Base-by-base conservation (phyloP, 2,329 filamentous ascomycete genomes). In the Macrophomina tecta region DNA sequence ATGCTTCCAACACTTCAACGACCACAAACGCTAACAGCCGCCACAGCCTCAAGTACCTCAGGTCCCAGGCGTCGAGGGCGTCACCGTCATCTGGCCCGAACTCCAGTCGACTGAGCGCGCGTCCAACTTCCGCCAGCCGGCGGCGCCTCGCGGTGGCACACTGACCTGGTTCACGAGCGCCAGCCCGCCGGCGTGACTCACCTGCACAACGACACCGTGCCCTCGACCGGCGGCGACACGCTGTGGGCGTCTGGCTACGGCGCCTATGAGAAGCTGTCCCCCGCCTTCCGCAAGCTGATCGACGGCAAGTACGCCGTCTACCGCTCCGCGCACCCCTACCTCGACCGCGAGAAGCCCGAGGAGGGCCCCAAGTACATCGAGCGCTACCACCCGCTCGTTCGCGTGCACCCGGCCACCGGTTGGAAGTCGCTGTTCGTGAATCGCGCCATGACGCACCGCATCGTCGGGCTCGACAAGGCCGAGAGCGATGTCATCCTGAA, bases 361-460 rank as follows among this genome's bases (percentile, higher is more conserved):
- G 82, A 83, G 0, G 90, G 90, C 0, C 90, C 89, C 0, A 86
- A 89, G 76, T 83, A 83, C 71, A 79, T 92, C n/a, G 89, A 91
- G 76, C 84, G 90, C 6, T 80, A 84, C 9, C 90, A 92, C 73
- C 89, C 90, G 0, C 75, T 92, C 9, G 90, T 92, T 1, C 84
- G 90, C 3, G 87, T 90, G 0, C 90, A 92, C 73, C 90, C 90
- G 0, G 89, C 87, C 0, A 92, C 90, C 0, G 90, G 90, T 0
- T 92, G 90, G 90, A 92, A 91, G 76, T 83, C 88, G 0, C 82
- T 92, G 0, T 92, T 85, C 82, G 90, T 92, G 0, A 92, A 92
- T 74, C 84, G 89, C 3, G 82, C 87, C 1, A 89, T 92, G 84
- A 92, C 90, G 0, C 83, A 84, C 5, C 82, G 85, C 0, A 92